These are phyloP conservation scores for Arctium lappa DNA, from an alignment of 129 eudicot genomes.

Conservation along the genomic window DNA sequence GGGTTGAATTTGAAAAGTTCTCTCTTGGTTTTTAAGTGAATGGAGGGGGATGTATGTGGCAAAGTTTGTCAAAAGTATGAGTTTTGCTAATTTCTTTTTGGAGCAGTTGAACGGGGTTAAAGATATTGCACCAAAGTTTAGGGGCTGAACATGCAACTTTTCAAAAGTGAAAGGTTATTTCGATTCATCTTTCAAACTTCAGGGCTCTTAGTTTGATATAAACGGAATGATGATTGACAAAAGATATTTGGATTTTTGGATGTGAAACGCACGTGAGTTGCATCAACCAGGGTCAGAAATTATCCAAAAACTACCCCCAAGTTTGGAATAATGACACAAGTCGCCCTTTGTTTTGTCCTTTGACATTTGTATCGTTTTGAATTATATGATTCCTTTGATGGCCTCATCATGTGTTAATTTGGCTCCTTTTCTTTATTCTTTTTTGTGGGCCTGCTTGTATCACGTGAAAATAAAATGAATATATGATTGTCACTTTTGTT, in stretches of 20 bases:
- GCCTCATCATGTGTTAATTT: background rate
- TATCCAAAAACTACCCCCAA: background rate
- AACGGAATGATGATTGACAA: background rate
- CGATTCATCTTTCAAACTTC: background rate
- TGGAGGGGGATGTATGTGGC: constrained; percentile 31
- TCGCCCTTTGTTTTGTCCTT: background rate
- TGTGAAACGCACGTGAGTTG: constrained; percentile 12
- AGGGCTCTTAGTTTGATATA: background rate
- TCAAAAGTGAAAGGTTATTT: constrained; percentile 12
- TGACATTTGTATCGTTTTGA: constrained; percentile 8
- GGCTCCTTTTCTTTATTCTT: background rate
- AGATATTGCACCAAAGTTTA: constrained; percentile 10
- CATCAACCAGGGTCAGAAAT: background rate
- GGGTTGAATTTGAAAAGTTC: constrained; percentile 25
- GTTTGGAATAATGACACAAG: background rate
- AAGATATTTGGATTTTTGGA: background rate
- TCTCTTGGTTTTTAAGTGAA: constrained; percentile 33
- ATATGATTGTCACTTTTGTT: background rate
- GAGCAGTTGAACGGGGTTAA: constrained; percentile 11
- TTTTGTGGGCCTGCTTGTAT: background rate
- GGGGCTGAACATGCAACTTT: constrained; percentile 11
- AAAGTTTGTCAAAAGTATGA: constrained; percentile 42
- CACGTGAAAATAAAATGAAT: background rate
- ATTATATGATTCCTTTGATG: background rate
- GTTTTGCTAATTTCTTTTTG: constrained; percentile 16